These are phyloP conservation scores for Backusella morwellensis DNA, from an alignment of 192 early-diverging fungal genomes.

Conservation along the genomic window DNA sequence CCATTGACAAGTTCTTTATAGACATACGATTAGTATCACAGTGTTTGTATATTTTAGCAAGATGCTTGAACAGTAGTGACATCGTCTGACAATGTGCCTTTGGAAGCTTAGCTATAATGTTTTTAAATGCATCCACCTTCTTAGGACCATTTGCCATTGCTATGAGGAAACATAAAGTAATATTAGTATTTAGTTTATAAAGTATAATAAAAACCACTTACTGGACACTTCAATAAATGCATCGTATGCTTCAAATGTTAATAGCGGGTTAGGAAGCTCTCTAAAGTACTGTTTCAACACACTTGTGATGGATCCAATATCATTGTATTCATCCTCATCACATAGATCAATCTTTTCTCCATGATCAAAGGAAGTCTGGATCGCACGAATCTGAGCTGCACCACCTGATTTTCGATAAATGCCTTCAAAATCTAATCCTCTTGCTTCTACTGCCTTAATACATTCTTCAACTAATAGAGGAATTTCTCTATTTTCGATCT, in stretches of 20 bases:
- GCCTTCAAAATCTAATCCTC: constrained; percentile 70
- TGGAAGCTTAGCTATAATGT: constrained; percentile 56
- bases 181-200: neutral
- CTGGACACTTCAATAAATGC: constrained; percentile 60
- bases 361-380: constrained; percentile 61
- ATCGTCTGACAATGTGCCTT: constrained; percentile 59
- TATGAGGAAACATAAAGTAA: constrained; percentile 15
- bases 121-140: constrained; percentile 45
- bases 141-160: constrained; percentile 26
- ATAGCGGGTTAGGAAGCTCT: constrained; percentile 69
- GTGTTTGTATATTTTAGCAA: constrained; percentile 59
- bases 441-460: constrained; percentile 61
- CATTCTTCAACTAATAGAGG: constrained; percentile 70
- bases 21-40: constrained; percentile 84
- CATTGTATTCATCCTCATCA: constrained; percentile 56
- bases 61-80: constrained; percentile 58
- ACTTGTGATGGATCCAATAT: constrained; percentile 75
- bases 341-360: constrained; percentile 48
- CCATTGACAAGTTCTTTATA: constrained; percentile 86
- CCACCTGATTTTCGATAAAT: constrained; percentile 83
- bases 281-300: constrained; percentile 82
- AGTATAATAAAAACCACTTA: constrained; percentile 2
- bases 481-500: constrained; percentile 51
- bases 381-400: constrained; percentile 63
- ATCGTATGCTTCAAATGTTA: constrained; percentile 67